Conservation (phyloP, 345 rosid genomes). For the Eutrema japonicum region DNA sequence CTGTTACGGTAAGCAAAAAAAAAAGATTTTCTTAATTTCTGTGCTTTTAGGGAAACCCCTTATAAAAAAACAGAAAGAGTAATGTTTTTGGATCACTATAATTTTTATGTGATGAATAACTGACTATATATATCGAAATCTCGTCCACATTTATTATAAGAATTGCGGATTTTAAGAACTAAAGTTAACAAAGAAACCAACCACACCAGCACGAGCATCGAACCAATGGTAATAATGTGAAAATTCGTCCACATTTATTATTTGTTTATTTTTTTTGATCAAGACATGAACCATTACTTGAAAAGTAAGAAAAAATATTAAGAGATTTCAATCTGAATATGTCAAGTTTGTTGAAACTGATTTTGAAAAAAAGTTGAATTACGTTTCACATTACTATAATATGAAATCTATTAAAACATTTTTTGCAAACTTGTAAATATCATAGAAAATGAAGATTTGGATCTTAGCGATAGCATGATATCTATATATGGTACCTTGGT, state of each 20-base stretch:
- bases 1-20: too few relatives aligned
- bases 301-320: neutral
- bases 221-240: neutral
- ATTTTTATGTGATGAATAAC: neutral
- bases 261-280: too few relatives aligned
- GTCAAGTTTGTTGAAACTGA: conserved; percentile 14
- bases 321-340: neutral
- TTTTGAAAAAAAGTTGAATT: neutral
- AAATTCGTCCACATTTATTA: too few relatives aligned
- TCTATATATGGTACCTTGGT: too few relatives aligned
- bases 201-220: neutral
- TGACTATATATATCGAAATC: neutral
- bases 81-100: neutral
- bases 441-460: too few relatives aligned
- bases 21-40: too few relatives aligned
- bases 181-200: neutral
- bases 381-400: neutral
- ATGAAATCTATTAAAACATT: neutral
- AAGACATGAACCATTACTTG: neutral
- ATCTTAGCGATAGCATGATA: too few relatives aligned
- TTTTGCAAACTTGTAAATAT: too few relatives aligned
- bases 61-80: too few relatives aligned
- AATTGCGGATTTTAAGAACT: neutral
- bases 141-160: neutral
- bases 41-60: too few relatives aligned